Evolutionary conservation across 768 basidiomycete species (phyloP).

Genomic region (Tulasnella sp.): DNA sequence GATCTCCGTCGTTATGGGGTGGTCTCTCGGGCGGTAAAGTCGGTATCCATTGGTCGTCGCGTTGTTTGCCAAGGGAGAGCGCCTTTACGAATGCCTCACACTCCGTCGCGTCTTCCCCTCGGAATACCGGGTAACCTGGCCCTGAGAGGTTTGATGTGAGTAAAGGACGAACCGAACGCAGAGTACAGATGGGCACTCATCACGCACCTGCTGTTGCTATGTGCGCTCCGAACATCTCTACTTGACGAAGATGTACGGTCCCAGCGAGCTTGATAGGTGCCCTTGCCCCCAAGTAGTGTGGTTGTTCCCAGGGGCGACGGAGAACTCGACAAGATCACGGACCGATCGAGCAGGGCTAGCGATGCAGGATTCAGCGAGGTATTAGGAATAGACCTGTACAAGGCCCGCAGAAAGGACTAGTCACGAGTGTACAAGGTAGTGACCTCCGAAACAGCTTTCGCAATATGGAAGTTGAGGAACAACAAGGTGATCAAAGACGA

Average conservation of each 20-base stretch:
- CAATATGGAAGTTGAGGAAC: not conserved
- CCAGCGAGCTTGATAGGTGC: not conserved
- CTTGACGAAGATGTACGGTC: not conserved
- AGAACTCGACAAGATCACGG: too few relatives aligned
- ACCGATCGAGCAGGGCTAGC: too few relatives aligned
- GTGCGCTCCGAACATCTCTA: not conserved
- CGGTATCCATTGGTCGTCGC: not conserved
- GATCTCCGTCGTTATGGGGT: too few relatives aligned
- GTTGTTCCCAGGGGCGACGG: too few relatives aligned
- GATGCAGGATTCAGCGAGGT: not conserved
- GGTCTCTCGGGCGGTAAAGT: not conserved
- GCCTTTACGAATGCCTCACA: not conserved
- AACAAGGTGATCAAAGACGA: too few relatives aligned
- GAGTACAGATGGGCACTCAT: not conserved
- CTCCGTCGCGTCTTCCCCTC: not conserved
- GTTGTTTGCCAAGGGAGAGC: constrained; percentile 17
- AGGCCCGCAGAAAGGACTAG: too few relatives aligned
- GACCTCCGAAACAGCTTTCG: too few relatives aligned
- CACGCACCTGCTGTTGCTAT: not conserved
- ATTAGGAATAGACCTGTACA: too few relatives aligned
- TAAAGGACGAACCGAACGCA: not conserved
- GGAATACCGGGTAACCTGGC: not conserved
- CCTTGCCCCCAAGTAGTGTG: not conserved
- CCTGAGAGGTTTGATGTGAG: not conserved
- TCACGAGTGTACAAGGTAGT: too few relatives aligned